Base-by-base conservation (phyloP, 306 rosid genomes). In the Alnus glutinosa region DNA sequence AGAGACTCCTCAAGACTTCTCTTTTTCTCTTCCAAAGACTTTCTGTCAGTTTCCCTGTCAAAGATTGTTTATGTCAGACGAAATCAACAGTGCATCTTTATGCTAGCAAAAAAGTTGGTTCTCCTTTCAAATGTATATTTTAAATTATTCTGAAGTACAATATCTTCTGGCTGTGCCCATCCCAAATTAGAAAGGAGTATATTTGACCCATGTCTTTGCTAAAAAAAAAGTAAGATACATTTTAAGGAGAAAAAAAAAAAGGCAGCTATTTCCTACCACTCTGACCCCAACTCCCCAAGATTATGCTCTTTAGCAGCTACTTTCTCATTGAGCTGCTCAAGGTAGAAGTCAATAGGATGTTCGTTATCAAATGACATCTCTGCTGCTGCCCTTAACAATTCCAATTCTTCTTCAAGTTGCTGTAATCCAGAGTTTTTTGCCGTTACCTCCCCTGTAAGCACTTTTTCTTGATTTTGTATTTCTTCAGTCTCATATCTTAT, bases 21-120 rank as follows among this genome's bases (percentile, higher is more conserved):
- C 85, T 81, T 93, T 81, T 82, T 92, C 88, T 85, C 91, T 88
- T 89, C 97, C 88, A 90, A 78, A 59, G 83, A 83, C 85, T 82
- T 86, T 84, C 82, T 88, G 71, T 77, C 82, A 74, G 78, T 83
- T 71, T 88, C 92, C 99, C 99, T 95, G 90, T 7, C 50, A 79
- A 66, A 82, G 59, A 76, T 77, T 12, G 57, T 58, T 73, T 70
- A 79, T 67, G 55, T 39, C 42, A 77, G 50, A 49, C 49, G 44
- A 81, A 77, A 58, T 67, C 12, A 66, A 83, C 46, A 81, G 55
- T 64, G 66, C 62, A 77, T 59, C 58, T 48, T 9, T 49, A 75
- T 76, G 76, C 14, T 50, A 6, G 78, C 48, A 57, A 28, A 70
- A 70, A 83, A n/a, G 9, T 81, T 67, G 63, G 12, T 37, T 77